Base-by-base conservation (phyloP, 495 filamentous ascomycete species). In the Platismatia glauca region DNA sequence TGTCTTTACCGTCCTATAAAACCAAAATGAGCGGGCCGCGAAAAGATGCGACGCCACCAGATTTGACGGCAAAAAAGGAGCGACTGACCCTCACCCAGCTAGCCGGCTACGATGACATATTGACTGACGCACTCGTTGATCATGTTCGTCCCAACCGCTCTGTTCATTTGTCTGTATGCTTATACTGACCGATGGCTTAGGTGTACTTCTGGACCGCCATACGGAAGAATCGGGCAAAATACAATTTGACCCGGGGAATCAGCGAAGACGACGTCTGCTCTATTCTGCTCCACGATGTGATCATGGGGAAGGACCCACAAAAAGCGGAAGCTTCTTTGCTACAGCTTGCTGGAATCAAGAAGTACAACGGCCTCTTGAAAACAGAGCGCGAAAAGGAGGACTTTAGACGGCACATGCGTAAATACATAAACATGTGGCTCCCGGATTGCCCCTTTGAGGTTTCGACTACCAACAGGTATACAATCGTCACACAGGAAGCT, bases 401-500 rank as follows among this genome's bases (percentile, higher is more conserved):
- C 73, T 98, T 98, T 71, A 79, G 82, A 64, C 83, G 83, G 34
- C 94, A 99, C 71, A 78, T 96, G 64, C 86, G 87, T 52, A 91
- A 89, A 64, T 99, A 99, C 73, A 85, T 96, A 70, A 88, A 88
- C 60, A 91, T 96, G 66, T 97, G 97, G 75, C 79, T 91, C 34
- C 87, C 91, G 13, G 94, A 97, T 60, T 95, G 88, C 65, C 90
- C 91, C 3, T 97, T 91, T 69, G 94, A 99, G 71, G 90, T 97
- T 46, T 88, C 84, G 35, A 94, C 90, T 7, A 97, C 94, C 34
- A 97, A 97, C 69, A 86, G 95, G 50, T 99, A 97, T 75, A 93
- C 91, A n/a, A 90, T 97, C 37, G 83, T 82, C 38, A 86, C 86
- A 22, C 87, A 90, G 57, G 94, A 99, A 70, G 94, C 94, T 2